A percentile compares a stretch with the other conserved stretches of the same genome.
Conservation (phyloP, 805 yeast genomes). For the Lipomyces mesembrius region DNA sequence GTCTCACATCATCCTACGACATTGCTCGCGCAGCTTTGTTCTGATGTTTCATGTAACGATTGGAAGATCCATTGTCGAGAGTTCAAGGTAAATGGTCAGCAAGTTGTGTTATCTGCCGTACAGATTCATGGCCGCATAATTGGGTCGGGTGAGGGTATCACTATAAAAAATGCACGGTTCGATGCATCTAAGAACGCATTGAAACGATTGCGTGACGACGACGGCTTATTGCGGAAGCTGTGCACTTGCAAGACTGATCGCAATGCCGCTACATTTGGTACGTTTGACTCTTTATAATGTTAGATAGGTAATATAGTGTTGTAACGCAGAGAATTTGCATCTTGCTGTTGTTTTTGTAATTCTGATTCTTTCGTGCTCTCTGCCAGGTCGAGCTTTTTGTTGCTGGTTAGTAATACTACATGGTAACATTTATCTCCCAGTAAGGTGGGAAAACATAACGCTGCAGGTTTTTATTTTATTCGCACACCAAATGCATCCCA, state of each 20-base stretch:
- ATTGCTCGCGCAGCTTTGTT: conserved; percentile 2
- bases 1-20: conserved; percentile 6
- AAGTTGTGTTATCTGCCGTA: conserved; percentile 10
- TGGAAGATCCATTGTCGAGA: conserved; percentile 13
- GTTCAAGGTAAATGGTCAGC: not conserved
- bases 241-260: conserved; percentile 11
- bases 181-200: conserved; percentile 6
- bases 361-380: no score
- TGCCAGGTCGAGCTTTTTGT: no score
- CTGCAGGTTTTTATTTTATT: no score
- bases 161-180: conserved; percentile 5
- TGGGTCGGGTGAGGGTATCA: conserved; percentile 9
- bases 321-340: not conserved
- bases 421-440: no score
- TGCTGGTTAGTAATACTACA: no score
- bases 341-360: no score
- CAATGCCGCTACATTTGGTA: not conserved
- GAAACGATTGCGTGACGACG: not conserved
- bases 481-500: no score
- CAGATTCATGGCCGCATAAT: conserved; percentile 10
- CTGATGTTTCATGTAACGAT: conserved; percentile 4
- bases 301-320: not conserved
- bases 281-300: not conserved
- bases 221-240: not conserved
- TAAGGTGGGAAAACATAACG: no score